Evolutionary conservation across 352 stramenopile species (phyloP).

Genomic region (Globisporangium nagaii): DNA sequence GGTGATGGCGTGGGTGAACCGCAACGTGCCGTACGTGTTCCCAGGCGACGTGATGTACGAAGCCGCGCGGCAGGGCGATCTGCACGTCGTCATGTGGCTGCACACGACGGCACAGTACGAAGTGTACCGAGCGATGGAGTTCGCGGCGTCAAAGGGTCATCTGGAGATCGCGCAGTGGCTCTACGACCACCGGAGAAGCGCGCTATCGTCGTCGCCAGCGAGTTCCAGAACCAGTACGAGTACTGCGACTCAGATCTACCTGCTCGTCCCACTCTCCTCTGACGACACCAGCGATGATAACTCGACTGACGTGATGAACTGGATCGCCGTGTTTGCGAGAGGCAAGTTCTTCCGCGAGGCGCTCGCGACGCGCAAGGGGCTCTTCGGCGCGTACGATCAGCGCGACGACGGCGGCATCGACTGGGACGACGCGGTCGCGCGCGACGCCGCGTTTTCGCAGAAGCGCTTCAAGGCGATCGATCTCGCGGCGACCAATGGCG

Average conservation of each 20-base stretch:
- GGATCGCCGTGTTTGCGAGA: slow-evolving; percentile 24
- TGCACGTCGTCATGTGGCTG: slow-evolving; percentile 35
- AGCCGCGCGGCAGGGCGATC: slow-evolving; percentile 24
- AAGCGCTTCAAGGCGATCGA: slow-evolving; percentile 24
- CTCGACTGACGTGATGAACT: slow-evolving; percentile 27
- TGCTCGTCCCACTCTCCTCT: slow-evolving; percentile 24
- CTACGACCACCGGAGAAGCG: slow-evolving; percentile 10
- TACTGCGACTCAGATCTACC: slow-evolving; percentile 14
- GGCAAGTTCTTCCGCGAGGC: slow-evolving; percentile 25
- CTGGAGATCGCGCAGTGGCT: slow-evolving; percentile 37
- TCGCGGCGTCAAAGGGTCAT: slow-evolving; percentile 19
- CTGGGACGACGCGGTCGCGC: slow-evolving; percentile 11
- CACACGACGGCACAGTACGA: slow-evolving; percentile 25
- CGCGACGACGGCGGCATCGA: slow-evolving; percentile 19
- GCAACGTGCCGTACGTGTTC: slow-evolving; percentile 28
- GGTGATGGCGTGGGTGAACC: slow-evolving; percentile 22
- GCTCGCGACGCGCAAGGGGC: slow-evolving; percentile 22
- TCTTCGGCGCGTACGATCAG: slow-evolving; percentile 29
- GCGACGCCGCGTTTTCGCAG: slow-evolving; percentile 8
- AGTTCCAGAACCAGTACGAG: neutral
- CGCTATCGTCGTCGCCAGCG: neutral
- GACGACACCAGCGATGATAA: neutral
- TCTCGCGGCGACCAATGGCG: slow-evolving; percentile 19
- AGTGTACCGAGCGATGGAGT: slow-evolving; percentile 35
- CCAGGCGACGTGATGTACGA: slow-evolving; percentile 35